phyloP scores from a whole-genome alignment of 2,329 filamentous ascomycete species.

The Pyricularia pennisetigena region DNA sequence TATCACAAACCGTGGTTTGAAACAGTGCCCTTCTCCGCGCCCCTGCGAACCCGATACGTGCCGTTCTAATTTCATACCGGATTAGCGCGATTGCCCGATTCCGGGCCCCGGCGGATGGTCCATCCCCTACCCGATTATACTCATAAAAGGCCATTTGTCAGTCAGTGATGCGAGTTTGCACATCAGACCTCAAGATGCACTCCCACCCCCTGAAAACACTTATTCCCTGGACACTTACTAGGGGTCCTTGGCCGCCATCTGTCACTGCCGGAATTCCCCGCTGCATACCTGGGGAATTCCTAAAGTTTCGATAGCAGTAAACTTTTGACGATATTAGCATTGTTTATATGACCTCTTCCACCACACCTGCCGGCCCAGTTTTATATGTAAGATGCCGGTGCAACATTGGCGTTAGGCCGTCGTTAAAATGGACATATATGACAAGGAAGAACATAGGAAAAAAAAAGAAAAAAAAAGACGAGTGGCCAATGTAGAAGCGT shows the following conservation, averaged over 20 bases:
- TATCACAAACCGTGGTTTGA: background rate
- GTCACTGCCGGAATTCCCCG: background rate
- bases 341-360: background rate
- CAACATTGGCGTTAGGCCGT: background rate
- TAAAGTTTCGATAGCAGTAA: background rate
- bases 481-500: background rate
- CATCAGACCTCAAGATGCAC: background rate
- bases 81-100: background rate
- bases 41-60: background rate
- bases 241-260: background rate
- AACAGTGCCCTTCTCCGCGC: background rate
- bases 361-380: background rate
- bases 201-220: background rate
- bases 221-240: background rate
- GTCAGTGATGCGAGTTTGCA: background rate
- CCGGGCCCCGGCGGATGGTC: background rate
- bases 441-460: background rate
- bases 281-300: background rate
- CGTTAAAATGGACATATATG: conserved; percentile 1
- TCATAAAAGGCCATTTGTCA: background rate
- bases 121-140: background rate
- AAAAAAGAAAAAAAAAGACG: background rate
- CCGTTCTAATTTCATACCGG: background rate
- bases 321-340: background rate
- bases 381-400: background rate